Evolutionary conservation across 768 basidiomycete species (phyloP).

Genomic region (Trametes cubensis): DNA sequence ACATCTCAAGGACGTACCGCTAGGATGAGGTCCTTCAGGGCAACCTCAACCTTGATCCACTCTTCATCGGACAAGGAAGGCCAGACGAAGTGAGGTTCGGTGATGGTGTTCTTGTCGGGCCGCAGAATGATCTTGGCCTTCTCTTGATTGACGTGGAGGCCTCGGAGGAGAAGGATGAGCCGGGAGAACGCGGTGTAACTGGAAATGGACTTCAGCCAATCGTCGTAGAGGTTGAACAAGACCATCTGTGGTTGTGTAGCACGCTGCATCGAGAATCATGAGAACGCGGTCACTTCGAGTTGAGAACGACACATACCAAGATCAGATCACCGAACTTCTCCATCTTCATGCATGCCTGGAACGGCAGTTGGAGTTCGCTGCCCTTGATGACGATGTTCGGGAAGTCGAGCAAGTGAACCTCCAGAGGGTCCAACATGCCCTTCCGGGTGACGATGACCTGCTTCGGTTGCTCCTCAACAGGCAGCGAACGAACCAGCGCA

Average conservation of each 20-base stretch:
- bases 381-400: constrained; percentile 99
- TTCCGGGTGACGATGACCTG: constrained; percentile 99
- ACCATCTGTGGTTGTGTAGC: constrained; percentile 99
- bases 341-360: constrained; percentile 99
- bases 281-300: background rate
- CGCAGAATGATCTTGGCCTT: constrained; percentile 99
- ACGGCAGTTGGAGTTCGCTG: constrained; percentile 94
- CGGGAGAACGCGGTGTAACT: constrained; percentile 99
- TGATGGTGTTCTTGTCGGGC: constrained; percentile 95
- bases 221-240: constrained; percentile 96
- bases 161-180: constrained; percentile 94
- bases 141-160: constrained; percentile 98
- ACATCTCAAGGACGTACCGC: constrained; percentile 51
- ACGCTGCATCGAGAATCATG: constrained; percentile 49
- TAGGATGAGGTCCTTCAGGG: constrained; percentile 95
- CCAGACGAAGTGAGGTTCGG: constrained; percentile 98
- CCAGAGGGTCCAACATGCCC: constrained; percentile 98
- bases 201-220: constrained; percentile 99
- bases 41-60: constrained; percentile 99
- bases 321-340: constrained; percentile 99
- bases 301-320: constrained; percentile 49
- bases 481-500: constrained; percentile 92
- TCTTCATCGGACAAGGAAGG: constrained; percentile 91
- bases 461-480: constrained; percentile 99
- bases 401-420: constrained; percentile 99